Evolutionary conservation across 495 filamentous ascomycete species (phyloP).

Genomic region (Platismatia glauca): DNA sequence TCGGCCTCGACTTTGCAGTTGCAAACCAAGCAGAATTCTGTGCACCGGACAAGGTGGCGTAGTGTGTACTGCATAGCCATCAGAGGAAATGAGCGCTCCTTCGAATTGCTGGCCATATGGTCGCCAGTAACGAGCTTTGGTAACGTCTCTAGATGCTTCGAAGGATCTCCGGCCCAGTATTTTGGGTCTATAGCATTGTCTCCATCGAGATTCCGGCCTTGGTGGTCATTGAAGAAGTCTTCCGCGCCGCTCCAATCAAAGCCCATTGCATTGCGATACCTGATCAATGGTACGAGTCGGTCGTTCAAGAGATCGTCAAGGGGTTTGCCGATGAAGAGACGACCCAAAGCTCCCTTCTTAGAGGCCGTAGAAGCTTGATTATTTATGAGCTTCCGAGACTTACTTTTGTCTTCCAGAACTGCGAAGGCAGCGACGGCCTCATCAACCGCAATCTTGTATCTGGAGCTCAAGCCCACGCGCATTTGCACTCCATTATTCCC

Average conservation of each 20-base stretch:
- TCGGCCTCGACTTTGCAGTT: conserved; percentile 60
- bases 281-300: conserved; percentile 55
- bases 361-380: conserved; percentile 1
- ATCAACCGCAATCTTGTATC: conserved; percentile 39
- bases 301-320: conserved; percentile 62
- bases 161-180: conserved; percentile 28
- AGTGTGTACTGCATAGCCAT: conserved; percentile 72
- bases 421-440: conserved; percentile 44
- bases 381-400: conserved; percentile 8
- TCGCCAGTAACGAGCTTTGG: conserved; percentile 39
- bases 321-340: conserved; percentile 63
- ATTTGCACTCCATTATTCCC: conserved; percentile 25
- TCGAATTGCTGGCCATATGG: conserved; percentile 35
- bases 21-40: conserved; percentile 82
- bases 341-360: conserved; percentile 28
- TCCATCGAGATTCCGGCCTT: conserved; percentile 31
- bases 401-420: conserved; percentile 23
- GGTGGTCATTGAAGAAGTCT: conserved; percentile 40
- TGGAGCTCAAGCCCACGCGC: conserved; percentile 40
- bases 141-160: conserved; percentile 18
- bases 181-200: conserved; percentile 29
- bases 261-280: conserved; percentile 42
- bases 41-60: conserved; percentile 72
- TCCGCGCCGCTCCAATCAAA: conserved; percentile 69
- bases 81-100: conserved; percentile 54